phyloP scores from a whole-genome alignment of 1,139 yeast species.

The Saccharomyces pastorianus region DNA sequence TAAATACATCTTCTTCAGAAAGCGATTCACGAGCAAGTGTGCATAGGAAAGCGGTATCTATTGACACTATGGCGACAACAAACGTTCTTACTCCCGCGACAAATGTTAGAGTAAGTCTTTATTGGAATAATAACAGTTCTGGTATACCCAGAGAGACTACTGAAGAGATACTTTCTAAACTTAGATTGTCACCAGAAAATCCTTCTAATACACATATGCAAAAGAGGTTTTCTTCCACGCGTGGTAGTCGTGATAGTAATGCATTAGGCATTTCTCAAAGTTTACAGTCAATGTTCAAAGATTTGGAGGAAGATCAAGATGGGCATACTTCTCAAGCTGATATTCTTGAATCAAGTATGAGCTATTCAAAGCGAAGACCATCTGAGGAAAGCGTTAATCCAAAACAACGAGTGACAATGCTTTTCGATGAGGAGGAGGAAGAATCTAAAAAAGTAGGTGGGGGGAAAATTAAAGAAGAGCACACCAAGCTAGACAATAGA shows the following conservation, averaged over 20 bases:
- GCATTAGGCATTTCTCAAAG: slow-evolving; percentile 17
- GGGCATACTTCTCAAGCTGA: slow-evolving; percentile 8
- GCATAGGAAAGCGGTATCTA: slow-evolving; percentile 29
- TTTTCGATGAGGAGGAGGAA: slow-evolving; percentile 28
- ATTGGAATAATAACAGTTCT: slow-evolving; percentile 20
- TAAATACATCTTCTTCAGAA: slow-evolving; percentile 20
- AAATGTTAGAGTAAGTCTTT: slow-evolving; percentile 29
- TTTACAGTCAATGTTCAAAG: slow-evolving; percentile 28
- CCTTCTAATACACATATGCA: slow-evolving; percentile 11
- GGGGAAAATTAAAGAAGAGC: not conserved
- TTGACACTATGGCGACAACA: slow-evolving; percentile 28
- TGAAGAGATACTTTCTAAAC: slow-evolving; percentile 29
- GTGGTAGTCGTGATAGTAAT: slow-evolving; percentile 8
- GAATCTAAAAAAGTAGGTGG: not conserved
- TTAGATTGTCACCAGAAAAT: slow-evolving; percentile 25
- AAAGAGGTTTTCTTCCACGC: slow-evolving; percentile 20
- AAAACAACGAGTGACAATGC: slow-evolving; percentile 26
- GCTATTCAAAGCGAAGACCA: not conserved
- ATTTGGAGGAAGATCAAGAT: slow-evolving; percentile 27
- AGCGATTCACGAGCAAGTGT: slow-evolving; percentile 18
- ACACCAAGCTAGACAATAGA: not conserved
- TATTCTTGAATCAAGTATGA: slow-evolving; percentile 1
- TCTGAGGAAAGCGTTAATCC: slow-evolving; percentile 1
- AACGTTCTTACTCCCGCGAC: slow-evolving; percentile 26
- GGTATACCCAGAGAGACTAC: slow-evolving; percentile 27